Base-by-base conservation (phyloP, 169 alveolate species). In the Plasmodium chabaudi region DNA sequence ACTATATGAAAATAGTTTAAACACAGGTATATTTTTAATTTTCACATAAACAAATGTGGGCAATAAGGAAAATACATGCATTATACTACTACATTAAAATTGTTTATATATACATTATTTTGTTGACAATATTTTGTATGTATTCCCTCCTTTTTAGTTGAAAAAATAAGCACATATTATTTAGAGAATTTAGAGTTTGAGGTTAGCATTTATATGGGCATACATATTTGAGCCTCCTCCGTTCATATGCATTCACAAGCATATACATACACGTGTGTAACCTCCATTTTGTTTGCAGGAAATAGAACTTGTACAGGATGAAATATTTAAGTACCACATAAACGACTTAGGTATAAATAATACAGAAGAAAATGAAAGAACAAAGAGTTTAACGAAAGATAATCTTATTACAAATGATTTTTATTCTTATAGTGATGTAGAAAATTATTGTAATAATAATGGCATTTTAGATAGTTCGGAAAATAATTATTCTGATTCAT, bases 121-220 rank as follows among this genome's bases (percentile, higher is more conserved):
- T 51, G 7, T 34, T 34, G 42, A 27, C 19, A 4, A 13, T 19
- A 23, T 57, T 15, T 57, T 57, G 25, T 9, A 57, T 57, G 27
- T 6, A 6, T 61, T 23, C 39, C 15, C 39, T 27, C 47, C 56
- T 55, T 42, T 55, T 27, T 56, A 77, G 88, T 77, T 64, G 88
- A 77, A 68, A 53, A 77, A 23, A 23, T 77, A 49, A 77, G 88
- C 25, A 77, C 77, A 17, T 63, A 77, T 77, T 77, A 61, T 49
- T 46, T 77, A 44, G 88, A 77, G 56, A 47, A 64, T 57, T 53
- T 7, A 10, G 21, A 63, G 21, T 47, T 49, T 15, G 71, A 77
- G 46, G 88, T 77, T 15, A 27, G 72, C 10, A 15, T 57, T 13
- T 57, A 5, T 57, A 9, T 19, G 5, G 7, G 4, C 21, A n/a